These are phyloP conservation scores for Sporothrix dimorphospora DNA, from an alignment of 2,329 filamentous ascomycete genomes.

Conservation along the genomic window DNA sequence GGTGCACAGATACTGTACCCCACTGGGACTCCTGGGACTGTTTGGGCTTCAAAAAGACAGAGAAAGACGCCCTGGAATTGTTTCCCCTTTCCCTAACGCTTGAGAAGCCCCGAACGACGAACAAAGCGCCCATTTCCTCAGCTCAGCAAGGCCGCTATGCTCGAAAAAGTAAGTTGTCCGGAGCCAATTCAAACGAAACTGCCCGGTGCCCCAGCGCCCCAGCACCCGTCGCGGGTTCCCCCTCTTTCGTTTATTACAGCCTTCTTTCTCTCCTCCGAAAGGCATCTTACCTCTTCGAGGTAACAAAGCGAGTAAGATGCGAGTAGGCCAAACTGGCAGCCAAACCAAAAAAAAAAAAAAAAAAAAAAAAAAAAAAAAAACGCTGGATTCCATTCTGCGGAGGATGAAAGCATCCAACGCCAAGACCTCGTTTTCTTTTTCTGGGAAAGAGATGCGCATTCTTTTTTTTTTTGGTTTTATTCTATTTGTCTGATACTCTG, in stretches of 20 bases:
- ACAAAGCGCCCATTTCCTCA: conserved; percentile 1
- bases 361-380: no score
- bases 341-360: no score
- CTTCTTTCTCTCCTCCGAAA: background rate
- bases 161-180: conserved; percentile 18
- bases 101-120: background rate
- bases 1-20: background rate
- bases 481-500: background rate
- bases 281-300: no score
- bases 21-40: no score
- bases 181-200: background rate
- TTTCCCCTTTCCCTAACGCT: background rate
- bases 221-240: background rate
- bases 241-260: background rate
- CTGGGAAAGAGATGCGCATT: background rate
- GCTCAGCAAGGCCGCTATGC: conserved; percentile 5
- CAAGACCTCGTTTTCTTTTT: conserved; percentile 3
- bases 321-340: background rate
- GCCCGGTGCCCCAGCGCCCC: background rate
- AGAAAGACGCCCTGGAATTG: background rate
- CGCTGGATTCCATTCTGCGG: background rate
- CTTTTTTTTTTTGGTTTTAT: background rate
- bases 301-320: no score
- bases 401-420: background rate
- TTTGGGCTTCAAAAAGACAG: background rate